Base-by-base conservation (phyloP, 1,284 basidiomycete species). In the Apiotrichum montevideense region DNA sequence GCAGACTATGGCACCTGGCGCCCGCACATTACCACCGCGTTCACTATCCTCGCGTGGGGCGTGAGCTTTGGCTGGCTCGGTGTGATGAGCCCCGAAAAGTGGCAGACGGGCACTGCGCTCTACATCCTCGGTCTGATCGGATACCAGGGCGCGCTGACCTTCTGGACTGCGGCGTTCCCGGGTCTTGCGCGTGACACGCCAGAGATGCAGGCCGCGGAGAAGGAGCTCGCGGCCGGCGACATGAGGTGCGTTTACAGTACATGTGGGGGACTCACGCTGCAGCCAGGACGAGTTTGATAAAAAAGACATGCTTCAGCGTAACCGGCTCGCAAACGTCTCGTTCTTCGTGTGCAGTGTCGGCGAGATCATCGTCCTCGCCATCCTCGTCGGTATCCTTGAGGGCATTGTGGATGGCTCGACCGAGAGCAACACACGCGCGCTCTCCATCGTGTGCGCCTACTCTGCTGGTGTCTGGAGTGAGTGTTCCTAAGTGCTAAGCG, bases 401-500 rank as follows among this genome's bases (percentile, higher is more conserved):
- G 51, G 88, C 49, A 81, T 90, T 46, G 80, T 70, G 56, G 66
- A 83, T 49, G 81, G 84, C 2, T 81, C 81, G 52, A 89, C 90
- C 67, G 79, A 86, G 59, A 87, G 87, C 66, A 93, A 93, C 66
- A 87, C 89, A 62, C 86, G 85, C 63, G 90, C 88, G 11, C 86
- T 91, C 55, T 61, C 82, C 67, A 83, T 85, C 2, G 78, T 87
- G 35, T 87, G 87, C 67, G 87, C 85, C 0, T 88, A 88, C 69
- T 81, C 85, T 14, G 87, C 87, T 2, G 87, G 81, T 10, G 80
- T 86, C 2, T 89, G 87, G 87, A 69, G 87, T 86, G 71, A 65
- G 85, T 78, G 37, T 1, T n/a, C 56, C 49, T 43, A 47, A n/a
- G 46, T 49, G 32, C 13, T 13, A 39, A 39, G 13, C 8, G 13